A percentile compares a stretch with the other conserved stretches of the same genome.
These are phyloP conservation scores for Escallonia rubra DNA, from an alignment of 129 eudicot genomes.

Conservation along the genomic window DNA sequence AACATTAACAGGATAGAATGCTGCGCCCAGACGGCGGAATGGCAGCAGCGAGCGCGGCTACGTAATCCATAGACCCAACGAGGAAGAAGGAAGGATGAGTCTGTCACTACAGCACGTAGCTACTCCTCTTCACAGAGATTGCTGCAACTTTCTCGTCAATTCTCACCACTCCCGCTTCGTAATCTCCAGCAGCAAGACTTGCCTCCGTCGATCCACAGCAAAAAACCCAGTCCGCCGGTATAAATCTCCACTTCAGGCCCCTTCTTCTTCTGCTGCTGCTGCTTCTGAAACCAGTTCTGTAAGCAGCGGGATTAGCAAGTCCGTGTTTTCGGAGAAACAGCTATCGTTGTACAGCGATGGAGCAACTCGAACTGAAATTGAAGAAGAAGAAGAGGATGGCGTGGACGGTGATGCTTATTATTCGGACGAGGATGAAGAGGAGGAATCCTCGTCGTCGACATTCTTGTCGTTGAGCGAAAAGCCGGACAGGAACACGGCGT, in stretches of 20 bases:
- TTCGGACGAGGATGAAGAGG: slow-evolving; percentile 20
- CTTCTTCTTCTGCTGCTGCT: background rate
- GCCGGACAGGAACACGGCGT: slow-evolving; percentile 49
- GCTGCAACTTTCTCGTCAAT: background rate
- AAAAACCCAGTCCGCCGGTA: background rate
- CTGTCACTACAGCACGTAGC: background rate
- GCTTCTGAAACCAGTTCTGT: background rate
- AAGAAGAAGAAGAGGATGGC: slow-evolving; percentile 3
- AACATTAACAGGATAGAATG: background rate
- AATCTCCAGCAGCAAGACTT: no score
- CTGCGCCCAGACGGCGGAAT: background rate
- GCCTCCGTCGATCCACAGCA: no score
- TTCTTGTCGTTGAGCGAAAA: slow-evolving; percentile 45
- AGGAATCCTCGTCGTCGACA: slow-evolving; percentile 12
- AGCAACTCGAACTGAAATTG: background rate
- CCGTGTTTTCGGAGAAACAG: slow-evolving; percentile 1
- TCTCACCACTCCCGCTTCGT: background rate
- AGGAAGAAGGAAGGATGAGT: background rate
- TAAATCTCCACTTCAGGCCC: slow-evolving; percentile 2
- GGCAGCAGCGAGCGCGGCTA: background rate
- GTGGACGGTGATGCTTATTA: slow-evolving; percentile 7
- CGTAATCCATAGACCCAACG: background rate
- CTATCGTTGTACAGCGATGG: background rate
- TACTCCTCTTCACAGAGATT: background rate
- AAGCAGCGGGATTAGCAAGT: background rate